Percentiles rank a stretch among this genome's conserved stretches.
phyloP scores from a whole-genome alignment of 2,329 filamentous ascomycete genomes.

The Tolypocladium ophioglossoides region DNA sequence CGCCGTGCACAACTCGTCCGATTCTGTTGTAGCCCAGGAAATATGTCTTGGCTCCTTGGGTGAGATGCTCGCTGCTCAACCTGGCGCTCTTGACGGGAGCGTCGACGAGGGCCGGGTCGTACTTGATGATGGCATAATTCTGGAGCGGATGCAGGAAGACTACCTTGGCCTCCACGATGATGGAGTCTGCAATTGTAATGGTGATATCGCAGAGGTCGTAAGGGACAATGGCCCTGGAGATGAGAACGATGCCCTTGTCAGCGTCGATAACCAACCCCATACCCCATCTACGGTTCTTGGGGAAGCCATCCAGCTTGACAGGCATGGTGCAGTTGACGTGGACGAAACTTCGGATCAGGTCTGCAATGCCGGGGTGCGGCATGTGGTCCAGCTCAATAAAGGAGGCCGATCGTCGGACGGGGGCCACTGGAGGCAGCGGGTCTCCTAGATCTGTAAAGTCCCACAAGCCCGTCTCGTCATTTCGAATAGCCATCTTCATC shows the following conservation, averaged over 20 bases:
- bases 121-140: constrained; percentile 93
- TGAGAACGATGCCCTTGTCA: constrained; percentile 86
- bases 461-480: constrained; percentile 85
- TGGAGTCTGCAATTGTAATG: constrained; percentile 91
- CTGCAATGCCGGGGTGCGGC: constrained; percentile 79
- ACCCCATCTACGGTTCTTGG: constrained; percentile 84
- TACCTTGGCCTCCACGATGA: constrained; percentile 88
- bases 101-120: constrained; percentile 86
- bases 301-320: constrained; percentile 95
- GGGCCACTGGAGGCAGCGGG: constrained; percentile 62
- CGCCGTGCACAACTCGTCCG: constrained; percentile 81
- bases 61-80: constrained; percentile 70
- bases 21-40: constrained; percentile 99
- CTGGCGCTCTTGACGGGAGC: constrained; percentile 85
- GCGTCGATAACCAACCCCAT: constrained; percentile 97
- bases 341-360: constrained; percentile 90
- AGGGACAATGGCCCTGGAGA: constrained; percentile 87
- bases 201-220: constrained; percentile 96
- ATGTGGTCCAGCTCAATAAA: constrained; percentile 90
- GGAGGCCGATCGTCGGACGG: constrained; percentile 66
- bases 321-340: constrained; percentile 89
- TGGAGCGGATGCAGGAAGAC: constrained; percentile 94
- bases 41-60: constrained; percentile 86
- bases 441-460: constrained; percentile 84
- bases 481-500: constrained; percentile 86